Base-by-base conservation (phyloP, 805 yeast genomes). In the Wickerhamiella siamensis region DNA sequence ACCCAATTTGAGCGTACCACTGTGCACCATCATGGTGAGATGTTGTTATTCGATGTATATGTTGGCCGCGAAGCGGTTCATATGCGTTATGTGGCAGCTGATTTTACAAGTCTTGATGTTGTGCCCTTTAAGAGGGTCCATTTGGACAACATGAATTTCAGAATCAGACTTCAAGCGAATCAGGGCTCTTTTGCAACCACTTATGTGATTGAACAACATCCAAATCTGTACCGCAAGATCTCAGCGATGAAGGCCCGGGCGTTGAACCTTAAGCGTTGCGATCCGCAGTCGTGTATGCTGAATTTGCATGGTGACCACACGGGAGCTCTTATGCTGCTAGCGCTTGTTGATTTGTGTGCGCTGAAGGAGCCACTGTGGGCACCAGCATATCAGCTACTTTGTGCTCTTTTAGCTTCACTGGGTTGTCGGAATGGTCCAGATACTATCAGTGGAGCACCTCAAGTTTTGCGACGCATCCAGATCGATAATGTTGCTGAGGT, bases 51-150 rank as follows among this genome's bases (percentile, higher is more conserved):
- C 24, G 38, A 39, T 29, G 33, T 39, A 9, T 33, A 33, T 16
- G 35, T 31, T 5, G 42, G 42, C 42, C 37, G 22, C 31, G 22
- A 31, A 14, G 17, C 10, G n/a, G 42, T 39, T 22, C 42, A 39
- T 15, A 15, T 39, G 24, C 17, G 20, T 5, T 20, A 22, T 22
- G 24, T 18, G n/a, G 33, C 15, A 18, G 26, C n/a, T 3, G 22
- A 32, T 9, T 16, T 17, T 35, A 10, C 16, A 22, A 34, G 24
- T 32, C 18, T 26, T 22, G 43, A 40, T 15, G 38, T 35, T 5
- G 24, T 40, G 17, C 19, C 33, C 9, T 22, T 16, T 12, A 24
- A 9, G 16, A 14, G 31, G 5, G 31, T 36, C 31, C 38, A 24
- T 15, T 26, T 36, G 19, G 38, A 36, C 15, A 24, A 18, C 29